These are phyloP conservation scores for Ascochyta pisi DNA, from an alignment of 2,329 filamentous ascomycete species.

Conservation along the genomic window DNA sequence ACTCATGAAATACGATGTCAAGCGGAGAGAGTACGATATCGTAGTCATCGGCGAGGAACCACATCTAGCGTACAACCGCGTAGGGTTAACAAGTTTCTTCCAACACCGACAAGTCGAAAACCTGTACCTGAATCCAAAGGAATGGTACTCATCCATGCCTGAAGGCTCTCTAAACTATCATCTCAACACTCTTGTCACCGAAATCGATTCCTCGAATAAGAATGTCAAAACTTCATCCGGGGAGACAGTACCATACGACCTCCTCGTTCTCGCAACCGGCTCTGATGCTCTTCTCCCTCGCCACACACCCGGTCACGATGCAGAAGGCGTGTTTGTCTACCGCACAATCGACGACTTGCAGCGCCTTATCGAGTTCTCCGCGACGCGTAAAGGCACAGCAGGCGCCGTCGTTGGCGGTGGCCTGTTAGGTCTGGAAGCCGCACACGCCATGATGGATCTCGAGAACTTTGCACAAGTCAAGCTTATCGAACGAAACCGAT, in stretches of 20 bases:
- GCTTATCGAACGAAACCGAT: conserved; percentile 81
- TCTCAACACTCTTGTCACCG: conserved; percentile 75
- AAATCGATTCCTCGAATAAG: conserved; percentile 69
- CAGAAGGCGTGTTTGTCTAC: conserved; percentile 87
- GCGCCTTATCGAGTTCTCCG: conserved; percentile 75
- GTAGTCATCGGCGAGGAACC: conserved; percentile 87
- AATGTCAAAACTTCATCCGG: conserved; percentile 74
- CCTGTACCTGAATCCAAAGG: conserved; percentile 82
- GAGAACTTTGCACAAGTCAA: conserved; percentile 76
- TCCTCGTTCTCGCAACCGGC: conserved; percentile 83
- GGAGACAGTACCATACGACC: conserved; percentile 74
- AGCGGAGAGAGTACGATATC: conserved; percentile 77
- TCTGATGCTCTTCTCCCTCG: conserved; percentile 79
- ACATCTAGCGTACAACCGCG: conserved; percentile 88
- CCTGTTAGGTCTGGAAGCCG: conserved; percentile 83
- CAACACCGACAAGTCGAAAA: conserved; percentile 84
- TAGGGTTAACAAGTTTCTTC: conserved; percentile 88
- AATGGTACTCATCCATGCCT: conserved; percentile 77
- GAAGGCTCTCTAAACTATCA: conserved; percentile 76
- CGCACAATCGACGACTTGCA: conserved; percentile 83
- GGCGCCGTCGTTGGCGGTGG: conserved; percentile 85
- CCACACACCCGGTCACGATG: conserved; percentile 78
- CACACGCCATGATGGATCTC: conserved; percentile 90
- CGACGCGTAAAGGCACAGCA: conserved; percentile 68
- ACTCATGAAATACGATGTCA: conserved; percentile 81